Conservation (phyloP, 345 rosid genomes). For the Clausena lansium region DNA sequence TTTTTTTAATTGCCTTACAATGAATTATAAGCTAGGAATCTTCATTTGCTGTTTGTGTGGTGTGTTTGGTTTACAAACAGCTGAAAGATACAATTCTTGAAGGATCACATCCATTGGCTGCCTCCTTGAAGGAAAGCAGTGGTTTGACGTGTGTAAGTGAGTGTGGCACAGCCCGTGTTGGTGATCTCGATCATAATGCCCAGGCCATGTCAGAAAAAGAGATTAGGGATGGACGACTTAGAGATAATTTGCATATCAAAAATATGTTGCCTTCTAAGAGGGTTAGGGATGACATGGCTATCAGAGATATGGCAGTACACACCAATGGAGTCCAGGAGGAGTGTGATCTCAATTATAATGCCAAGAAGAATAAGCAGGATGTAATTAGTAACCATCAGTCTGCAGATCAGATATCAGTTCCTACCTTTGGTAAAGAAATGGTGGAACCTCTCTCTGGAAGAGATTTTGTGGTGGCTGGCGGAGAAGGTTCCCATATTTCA, state of each 20-base stretch:
- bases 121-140: slow-evolving; percentile 34
- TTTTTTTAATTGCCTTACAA: neutral
- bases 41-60: slow-evolving; percentile 4
- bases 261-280: slow-evolving; percentile 30
- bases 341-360: slow-evolving; percentile 16
- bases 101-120: slow-evolving; percentile 28
- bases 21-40: neutral
- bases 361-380: slow-evolving; percentile 37
- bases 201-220: slow-evolving; percentile 16
- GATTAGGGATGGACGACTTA: slow-evolving; percentile 17
- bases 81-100: slow-evolving; percentile 39
- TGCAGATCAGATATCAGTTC: slow-evolving; percentile 4
- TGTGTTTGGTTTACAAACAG: slow-evolving; percentile 31
- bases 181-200: slow-evolving; percentile 8
- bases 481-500: slow-evolving; percentile 12
- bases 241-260: slow-evolving; percentile 7
- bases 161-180: neutral
- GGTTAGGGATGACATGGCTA: slow-evolving; percentile 21
- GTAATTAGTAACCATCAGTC: slow-evolving; percentile 6
- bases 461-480: slow-evolving; percentile 5
- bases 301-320: slow-evolving; percentile 16
- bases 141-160: slow-evolving; percentile 29
- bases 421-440: slow-evolving; percentile 1
- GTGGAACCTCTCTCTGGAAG: slow-evolving; percentile 9
- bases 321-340: slow-evolving; percentile 9